A percentile compares a stretch with the other conserved stretches of the same genome.
Conservation (phyloP, 1,284 basidiomycete genomes). For the Schizopora paradoxa region DNA sequence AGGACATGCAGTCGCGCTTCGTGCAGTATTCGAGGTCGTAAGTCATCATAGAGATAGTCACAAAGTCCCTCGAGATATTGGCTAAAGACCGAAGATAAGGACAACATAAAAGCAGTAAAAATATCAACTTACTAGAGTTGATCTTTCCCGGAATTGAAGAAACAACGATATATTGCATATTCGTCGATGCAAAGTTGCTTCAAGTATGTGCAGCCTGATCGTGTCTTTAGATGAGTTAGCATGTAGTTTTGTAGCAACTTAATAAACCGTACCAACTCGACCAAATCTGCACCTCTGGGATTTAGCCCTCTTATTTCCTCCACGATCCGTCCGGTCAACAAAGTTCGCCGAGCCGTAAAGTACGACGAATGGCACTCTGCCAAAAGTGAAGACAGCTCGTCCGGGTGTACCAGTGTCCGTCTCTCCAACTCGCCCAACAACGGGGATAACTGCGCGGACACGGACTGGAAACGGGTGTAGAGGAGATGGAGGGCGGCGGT, state of each 20-base stretch:
- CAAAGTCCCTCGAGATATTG: slow-evolving; percentile 85
- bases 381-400: slow-evolving; percentile 72
- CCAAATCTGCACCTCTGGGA: slow-evolving; percentile 71
- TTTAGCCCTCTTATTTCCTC: slow-evolving; percentile 83
- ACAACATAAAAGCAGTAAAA: slow-evolving; percentile 5
- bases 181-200: slow-evolving; percentile 87
- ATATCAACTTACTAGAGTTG: slow-evolving; percentile 70
- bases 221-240: slow-evolving; percentile 47
- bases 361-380: slow-evolving; percentile 83
- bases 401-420: slow-evolving; percentile 63
- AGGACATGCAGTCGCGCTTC: slow-evolving; percentile 81
- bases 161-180: slow-evolving; percentile 76
- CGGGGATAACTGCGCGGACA: slow-evolving; percentile 67
- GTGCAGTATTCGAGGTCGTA: slow-evolving; percentile 89
- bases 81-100: slow-evolving; percentile 35
- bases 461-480: slow-evolving; percentile 79
- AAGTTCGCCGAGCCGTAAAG: slow-evolving; percentile 62
- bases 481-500: slow-evolving; percentile 81
- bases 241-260: not conserved
- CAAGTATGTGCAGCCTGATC: slow-evolving; percentile 84
- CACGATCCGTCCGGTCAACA: slow-evolving; percentile 65
- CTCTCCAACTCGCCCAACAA: slow-evolving; percentile 82
- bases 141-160: slow-evolving; percentile 82
- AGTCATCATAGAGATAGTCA: slow-evolving; percentile 89
- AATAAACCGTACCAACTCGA: slow-evolving; percentile 62